Evolutionary conservation across 805 yeast genomes (phyloP), one percentile per base, ranked within the genome.

Genomic region (Yarrowia alimentaria): DNA sequence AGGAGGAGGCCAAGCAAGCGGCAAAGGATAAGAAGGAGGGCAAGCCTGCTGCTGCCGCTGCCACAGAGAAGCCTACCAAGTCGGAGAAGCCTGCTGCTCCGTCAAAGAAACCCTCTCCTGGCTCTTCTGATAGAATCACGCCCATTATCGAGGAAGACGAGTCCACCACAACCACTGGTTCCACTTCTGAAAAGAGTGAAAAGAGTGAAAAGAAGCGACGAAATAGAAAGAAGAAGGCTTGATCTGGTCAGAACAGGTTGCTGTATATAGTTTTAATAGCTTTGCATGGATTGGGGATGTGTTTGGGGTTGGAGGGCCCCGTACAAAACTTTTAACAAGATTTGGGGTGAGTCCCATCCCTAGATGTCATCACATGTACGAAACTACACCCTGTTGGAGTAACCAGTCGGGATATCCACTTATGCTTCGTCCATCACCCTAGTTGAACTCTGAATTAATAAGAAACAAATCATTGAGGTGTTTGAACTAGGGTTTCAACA

Each of bases 1-100:
- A 57, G 29, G 58, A 58, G n/a, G 68, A 62, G 53, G 54, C 58
- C 9, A 55, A 40, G 43, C 24, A 43, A 17, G 19, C 50, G n/a
- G 38, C 18, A 16, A 22, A 24, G 42, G 7, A 5, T n/a, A 21
- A 16, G 35, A 52, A 35, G 30, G 37, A 43, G 50, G 43, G 11
- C 3, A 26, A 38, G 25, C 16, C 19, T 3, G 16, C 5, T 9
- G 37, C 29, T 12, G 34, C 6, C 5, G 5, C n/a, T 6, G 14
- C 10, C 14, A 6, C 17, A 3, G n/a, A 25, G n/a, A 9, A 25
- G 29, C 11, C 19, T 7, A 10, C 16, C 17, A n/a, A 22, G 10
- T 7, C 7, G 25, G 25, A 22, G 10, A 22, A 7, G 25, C 7
- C 25, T 22, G 7, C 25, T 22, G 10, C 7, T 22, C 7, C 7